phyloP scores from a whole-genome alignment of 306 rosid species.

The Begonia peltatifolia region DNA sequence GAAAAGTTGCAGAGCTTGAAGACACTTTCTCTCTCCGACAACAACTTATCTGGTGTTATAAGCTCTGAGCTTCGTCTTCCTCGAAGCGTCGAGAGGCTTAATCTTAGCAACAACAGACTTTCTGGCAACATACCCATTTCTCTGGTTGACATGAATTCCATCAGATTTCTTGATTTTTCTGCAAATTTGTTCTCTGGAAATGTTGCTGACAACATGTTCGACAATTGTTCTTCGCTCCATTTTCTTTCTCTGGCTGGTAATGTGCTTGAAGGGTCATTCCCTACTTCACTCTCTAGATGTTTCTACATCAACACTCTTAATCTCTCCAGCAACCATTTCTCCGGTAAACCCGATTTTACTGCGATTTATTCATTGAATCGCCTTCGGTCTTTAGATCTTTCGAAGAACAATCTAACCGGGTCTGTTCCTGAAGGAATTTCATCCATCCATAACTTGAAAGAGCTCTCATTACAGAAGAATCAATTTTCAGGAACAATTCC shows the following conservation, averaged over 20 bases:
- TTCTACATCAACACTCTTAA: conserved; percentile 41
- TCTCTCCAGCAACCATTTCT: conserved; percentile 44
- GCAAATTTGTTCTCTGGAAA: conserved; percentile 49
- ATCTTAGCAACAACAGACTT: conserved; percentile 53
- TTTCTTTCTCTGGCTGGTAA: conserved; percentile 47
- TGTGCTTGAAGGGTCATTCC: conserved; percentile 49
- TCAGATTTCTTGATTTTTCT: conserved; percentile 58
- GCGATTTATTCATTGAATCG: conserved; percentile 50
- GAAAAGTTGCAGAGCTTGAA: conserved; percentile 50
- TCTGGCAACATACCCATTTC: conserved; percentile 42
- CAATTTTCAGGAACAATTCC: conserved; percentile 64
- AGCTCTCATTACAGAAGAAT: conserved; percentile 32
- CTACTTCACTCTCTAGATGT: conserved; percentile 41
- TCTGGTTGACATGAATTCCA: conserved; percentile 34
- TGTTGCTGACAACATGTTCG: conserved; percentile 34
- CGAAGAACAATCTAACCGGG: conserved; percentile 56
- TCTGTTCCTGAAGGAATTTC: conserved; percentile 47
- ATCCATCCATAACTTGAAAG: conserved; percentile 52
- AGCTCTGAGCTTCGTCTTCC: conserved; percentile 46
- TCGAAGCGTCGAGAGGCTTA: conserved; percentile 25
- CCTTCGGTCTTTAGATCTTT: conserved; percentile 65
- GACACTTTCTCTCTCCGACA: conserved; percentile 52
- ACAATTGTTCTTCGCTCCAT: conserved; percentile 31
- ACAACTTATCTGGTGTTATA: conserved; percentile 40
- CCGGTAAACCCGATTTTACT: conserved; percentile 37